A percentile compares a stretch with the other conserved stretches of the same genome.
Conservation (phyloP, 192 early-diverging fungal genomes). For the Lobulomyces angularis region DNA sequence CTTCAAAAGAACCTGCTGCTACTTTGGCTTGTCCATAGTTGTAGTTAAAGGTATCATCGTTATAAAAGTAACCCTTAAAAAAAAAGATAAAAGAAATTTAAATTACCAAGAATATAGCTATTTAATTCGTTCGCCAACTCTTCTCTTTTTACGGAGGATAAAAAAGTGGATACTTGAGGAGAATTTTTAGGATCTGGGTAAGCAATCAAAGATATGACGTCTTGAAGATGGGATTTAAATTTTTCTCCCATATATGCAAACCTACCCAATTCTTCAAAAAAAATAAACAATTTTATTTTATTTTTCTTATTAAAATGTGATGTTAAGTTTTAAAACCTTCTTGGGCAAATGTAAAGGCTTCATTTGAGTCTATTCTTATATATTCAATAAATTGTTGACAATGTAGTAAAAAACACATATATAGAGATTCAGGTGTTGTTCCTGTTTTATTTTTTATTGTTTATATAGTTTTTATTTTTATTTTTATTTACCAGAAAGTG, state of each 20-base stretch:
- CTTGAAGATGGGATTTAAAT: slow-evolving; percentile 26
- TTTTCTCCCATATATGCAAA: slow-evolving; percentile 22
- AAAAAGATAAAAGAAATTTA: neutral
- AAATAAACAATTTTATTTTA: too few relatives aligned
- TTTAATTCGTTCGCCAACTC: slow-evolving; percentile 46
- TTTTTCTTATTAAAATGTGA: too few relatives aligned
- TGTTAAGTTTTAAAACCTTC: too few relatives aligned
- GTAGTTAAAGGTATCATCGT: slow-evolving; percentile 54
- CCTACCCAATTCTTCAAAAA: slow-evolving; percentile 17
- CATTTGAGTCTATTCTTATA: slow-evolving; percentile 24
- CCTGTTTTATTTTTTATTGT: too few relatives aligned
- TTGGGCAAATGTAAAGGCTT: slow-evolving; percentile 53
- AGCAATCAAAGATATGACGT: slow-evolving; percentile 45
- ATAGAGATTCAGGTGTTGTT: slow-evolving; percentile 23
- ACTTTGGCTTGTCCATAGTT: slow-evolving; percentile 52
- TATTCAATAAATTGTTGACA: slow-evolving; percentile 57
- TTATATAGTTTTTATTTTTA: too few relatives aligned
- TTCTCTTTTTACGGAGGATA: slow-evolving; percentile 43
- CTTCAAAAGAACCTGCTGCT: slow-evolving; percentile 41
- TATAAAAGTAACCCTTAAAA: slow-evolving; percentile 48
- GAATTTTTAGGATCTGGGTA: slow-evolving; percentile 45
- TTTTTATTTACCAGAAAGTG: too few relatives aligned
- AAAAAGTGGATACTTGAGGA: slow-evolving; percentile 31
- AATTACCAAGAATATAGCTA: slow-evolving; percentile 48
- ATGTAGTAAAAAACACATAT: slow-evolving; percentile 44